Percentiles rank a stretch among this genome's conserved stretches.
Evolutionary conservation across 306 rosid species (phyloP).

Genomic region (Castanopsis chinensis): DNA sequence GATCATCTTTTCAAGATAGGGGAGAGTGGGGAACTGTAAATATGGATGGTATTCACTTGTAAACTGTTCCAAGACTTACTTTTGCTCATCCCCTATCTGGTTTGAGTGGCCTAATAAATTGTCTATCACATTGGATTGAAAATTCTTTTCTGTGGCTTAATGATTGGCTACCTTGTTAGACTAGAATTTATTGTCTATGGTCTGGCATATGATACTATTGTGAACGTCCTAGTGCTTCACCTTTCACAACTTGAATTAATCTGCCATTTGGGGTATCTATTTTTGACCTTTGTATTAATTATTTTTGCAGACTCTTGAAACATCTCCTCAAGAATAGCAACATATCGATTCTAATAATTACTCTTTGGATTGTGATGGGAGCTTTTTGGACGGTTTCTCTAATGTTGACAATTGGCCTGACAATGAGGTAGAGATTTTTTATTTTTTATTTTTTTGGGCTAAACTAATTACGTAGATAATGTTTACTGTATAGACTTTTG

Average conservation of each 20-base stretch:
- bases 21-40: neutral
- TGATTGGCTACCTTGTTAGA: neutral
- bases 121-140: neutral
- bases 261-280: neutral
- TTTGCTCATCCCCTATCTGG: neutral
- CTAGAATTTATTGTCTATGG: neutral
- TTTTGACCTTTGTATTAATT: neutral
- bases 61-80: neutral
- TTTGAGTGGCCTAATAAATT: neutral
- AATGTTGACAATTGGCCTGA: constrained; percentile 56
- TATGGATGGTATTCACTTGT: neutral
- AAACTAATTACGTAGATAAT: neutral
- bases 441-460: neutral
- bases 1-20: neutral
- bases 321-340: constrained; percentile 48
- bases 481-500: constrained; percentile 11
- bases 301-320: constrained; percentile 54
- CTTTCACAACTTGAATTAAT: neutral
- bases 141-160: neutral
- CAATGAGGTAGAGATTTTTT: constrained; percentile 46
- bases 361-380: constrained; percentile 55
- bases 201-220: neutral
- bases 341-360: constrained; percentile 45
- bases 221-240: neutral
- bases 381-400: constrained; percentile 56